Conservation (phyloP, 208 protist genomes). For the Crithidia fasciculata region DNA sequence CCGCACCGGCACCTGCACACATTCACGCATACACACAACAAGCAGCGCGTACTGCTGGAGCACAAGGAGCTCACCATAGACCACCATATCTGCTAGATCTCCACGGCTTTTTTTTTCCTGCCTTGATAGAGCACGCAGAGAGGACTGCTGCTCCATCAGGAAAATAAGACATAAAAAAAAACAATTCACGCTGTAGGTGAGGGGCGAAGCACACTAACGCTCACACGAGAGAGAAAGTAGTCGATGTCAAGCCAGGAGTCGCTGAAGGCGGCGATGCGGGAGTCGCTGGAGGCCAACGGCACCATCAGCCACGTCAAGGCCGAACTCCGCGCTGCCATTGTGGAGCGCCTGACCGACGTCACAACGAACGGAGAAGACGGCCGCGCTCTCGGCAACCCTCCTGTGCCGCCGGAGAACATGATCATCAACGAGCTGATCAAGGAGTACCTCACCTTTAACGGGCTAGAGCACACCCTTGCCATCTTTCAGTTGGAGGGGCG, state of each 20-base stretch:
- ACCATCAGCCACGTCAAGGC: slow-evolving; percentile 89
- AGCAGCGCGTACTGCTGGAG: too few species aligned
- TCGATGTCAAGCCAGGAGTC: slow-evolving; percentile 74
- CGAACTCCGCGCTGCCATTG: slow-evolving; percentile 89
- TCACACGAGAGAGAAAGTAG: background rate
- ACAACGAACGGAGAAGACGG: slow-evolving; percentile 26
- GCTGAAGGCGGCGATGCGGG: slow-evolving; percentile 85
- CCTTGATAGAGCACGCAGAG: too few species aligned
- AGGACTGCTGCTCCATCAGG: too few species aligned
- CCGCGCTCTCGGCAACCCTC: slow-evolving; percentile 33
- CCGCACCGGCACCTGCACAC: too few species aligned
- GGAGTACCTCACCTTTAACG: slow-evolving; percentile 93
- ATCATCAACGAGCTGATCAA: slow-evolving; percentile 95
- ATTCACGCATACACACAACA: too few species aligned
- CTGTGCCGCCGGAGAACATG: slow-evolving; percentile 90
- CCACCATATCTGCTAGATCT: too few species aligned
- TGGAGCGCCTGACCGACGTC: slow-evolving; percentile 74
- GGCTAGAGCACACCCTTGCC: slow-evolving; percentile 87
- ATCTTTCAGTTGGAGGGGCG: slow-evolving; percentile 86
- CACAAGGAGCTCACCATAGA: too few species aligned
- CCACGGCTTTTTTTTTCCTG: too few species aligned
- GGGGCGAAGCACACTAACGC: too few species aligned
- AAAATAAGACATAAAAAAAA: too few species aligned
- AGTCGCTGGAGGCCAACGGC: slow-evolving; percentile 83
- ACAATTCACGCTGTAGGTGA: too few species aligned